These are phyloP conservation scores for Flaveria floridana DNA, from an alignment of 140 eudicot genomes.

Conservation along the genomic window DNA sequence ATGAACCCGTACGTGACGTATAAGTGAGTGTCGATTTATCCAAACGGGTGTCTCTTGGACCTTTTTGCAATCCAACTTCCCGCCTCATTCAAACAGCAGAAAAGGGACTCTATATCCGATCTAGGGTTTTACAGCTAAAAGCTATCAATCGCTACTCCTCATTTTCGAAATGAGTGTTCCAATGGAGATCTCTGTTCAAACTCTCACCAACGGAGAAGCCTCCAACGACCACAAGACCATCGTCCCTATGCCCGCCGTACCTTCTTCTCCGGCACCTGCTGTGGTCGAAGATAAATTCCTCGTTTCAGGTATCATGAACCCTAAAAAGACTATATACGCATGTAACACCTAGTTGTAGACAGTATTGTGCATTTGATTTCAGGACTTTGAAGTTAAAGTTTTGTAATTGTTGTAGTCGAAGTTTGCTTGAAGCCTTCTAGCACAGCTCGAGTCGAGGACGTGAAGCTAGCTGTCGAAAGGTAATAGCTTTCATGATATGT, in stretches of 20 bases:
- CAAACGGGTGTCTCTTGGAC: too few relatives aligned
- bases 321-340: background rate
- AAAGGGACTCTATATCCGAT: conserved; percentile 13
- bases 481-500: conserved; percentile 27
- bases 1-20: too few relatives aligned
- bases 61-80: conserved; percentile 29
- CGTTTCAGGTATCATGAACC: conserved; percentile 60
- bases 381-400: conserved; percentile 15
- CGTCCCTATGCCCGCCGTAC: conserved; percentile 35
- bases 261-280: conserved; percentile 38
- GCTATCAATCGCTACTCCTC: conserved; percentile 28
- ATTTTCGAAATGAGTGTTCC: conserved; percentile 53
- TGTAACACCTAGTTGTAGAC: background rate
- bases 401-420: conserved; percentile 57
- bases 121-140: conserved; percentile 51
- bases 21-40: too few relatives aligned
- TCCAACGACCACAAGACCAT: conserved; percentile 31
- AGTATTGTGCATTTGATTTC: background rate
- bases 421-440: conserved; percentile 86
- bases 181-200: conserved; percentile 65
- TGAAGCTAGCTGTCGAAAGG: conserved; percentile 74
- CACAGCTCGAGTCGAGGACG: conserved; percentile 66
- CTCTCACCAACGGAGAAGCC: conserved; percentile 33
- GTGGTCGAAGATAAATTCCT: conserved; percentile 55
- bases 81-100: conserved; percentile 50